phyloP scores from a whole-genome alignment of 2,329 filamentous ascomycete species.

The Arachnomyces sp. region DNA sequence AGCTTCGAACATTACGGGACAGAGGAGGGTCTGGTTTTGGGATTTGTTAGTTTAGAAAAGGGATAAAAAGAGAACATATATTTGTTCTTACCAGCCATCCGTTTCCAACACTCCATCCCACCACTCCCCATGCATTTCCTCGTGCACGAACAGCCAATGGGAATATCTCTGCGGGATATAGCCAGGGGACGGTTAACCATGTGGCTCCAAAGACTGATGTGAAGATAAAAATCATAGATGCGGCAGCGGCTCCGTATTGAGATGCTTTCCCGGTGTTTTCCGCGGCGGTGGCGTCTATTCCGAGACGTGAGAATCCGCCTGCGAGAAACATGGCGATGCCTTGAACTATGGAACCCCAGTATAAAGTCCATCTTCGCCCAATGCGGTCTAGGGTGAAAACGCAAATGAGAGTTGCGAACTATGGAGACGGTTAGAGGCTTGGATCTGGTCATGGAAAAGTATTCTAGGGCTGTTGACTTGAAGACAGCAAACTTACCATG shows the following conservation, averaged over 20 bases:
- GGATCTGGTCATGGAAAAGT: neutral
- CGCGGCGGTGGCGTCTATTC: conserved; percentile 41
- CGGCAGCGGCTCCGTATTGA: conserved; percentile 56
- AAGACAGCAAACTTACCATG: conserved; percentile 34
- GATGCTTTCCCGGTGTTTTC: conserved; percentile 41
- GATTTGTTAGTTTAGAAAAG: conserved; percentile 8
- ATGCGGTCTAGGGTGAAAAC: conserved; percentile 65
- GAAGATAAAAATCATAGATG: conserved; percentile 64
- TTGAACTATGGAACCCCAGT: conserved; percentile 59
- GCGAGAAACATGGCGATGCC: conserved; percentile 62
- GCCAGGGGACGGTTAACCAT: conserved; percentile 53
- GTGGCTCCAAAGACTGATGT: conserved; percentile 59
- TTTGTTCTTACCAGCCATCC: conserved; percentile 48
- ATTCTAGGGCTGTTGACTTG: neutral
- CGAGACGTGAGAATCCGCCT: conserved; percentile 54
- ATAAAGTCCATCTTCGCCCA: conserved; percentile 61
- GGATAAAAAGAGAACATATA: conserved; percentile 17
- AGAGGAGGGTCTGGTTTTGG: conserved; percentile 38
- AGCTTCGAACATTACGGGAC: conserved; percentile 54
- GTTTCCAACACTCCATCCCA: conserved; percentile 70
- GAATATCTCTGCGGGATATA: conserved; percentile 63
- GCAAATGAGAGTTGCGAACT: conserved; percentile 60
- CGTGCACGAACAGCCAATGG: conserved; percentile 60
- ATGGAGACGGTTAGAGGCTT: neutral
- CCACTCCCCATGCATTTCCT: conserved; percentile 68